Evolutionary conservation across 345 rosid species (phyloP), one percentile per base, ranked within the genome.

Genomic region (thale cress (Arabidopsis thaliana)): DNA sequence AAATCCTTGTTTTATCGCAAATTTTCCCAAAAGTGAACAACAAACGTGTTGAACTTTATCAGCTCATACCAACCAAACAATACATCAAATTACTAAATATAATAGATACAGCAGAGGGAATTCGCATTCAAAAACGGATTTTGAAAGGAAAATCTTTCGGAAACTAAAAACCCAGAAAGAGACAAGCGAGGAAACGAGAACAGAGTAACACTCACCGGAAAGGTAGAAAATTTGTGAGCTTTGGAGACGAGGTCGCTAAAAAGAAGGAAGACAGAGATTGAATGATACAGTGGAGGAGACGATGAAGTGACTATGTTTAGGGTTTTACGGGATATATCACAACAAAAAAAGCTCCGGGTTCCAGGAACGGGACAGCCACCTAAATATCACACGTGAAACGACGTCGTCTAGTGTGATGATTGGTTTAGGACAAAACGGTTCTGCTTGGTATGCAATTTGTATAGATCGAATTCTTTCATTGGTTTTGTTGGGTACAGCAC

Each of bases 321-420:
- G 79, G 79, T 68, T 59, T 74, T 34, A 34, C 20, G 48, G 48
- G 48, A 5, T 3, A 4, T 45, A 44, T 50, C 23, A 50, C 6
- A 6, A 6, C 13, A 37, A 22, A 23, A 8, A 59, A 59, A 49
- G 7, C 60, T 64, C 38, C 41, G 46, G 33, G 66, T 6, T 57
- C 38, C 50, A 48, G 44, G 67, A 74, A 25, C 16, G 51, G 24
- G 52, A 66, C 67, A 57, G 52, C 67, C 73, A 67, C 60, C 32
- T 12, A 75, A 56, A 13, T 10, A 36, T 30, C n/a, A 32, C 44
- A 6, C 5, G 4, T n/a, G 6, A 30, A 52, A 55, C 58, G 49
- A n/a, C 65, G 38, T 2, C 65, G 59, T 48, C 5, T 2, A 0
- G 0, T 41, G 6, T 9, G 20, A 2, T 44, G 6, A 38, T 59